Evolutionary conservation across 2,329 filamentous ascomycete species (phyloP).

Genomic region (Colletotrichum shisoi): DNA sequence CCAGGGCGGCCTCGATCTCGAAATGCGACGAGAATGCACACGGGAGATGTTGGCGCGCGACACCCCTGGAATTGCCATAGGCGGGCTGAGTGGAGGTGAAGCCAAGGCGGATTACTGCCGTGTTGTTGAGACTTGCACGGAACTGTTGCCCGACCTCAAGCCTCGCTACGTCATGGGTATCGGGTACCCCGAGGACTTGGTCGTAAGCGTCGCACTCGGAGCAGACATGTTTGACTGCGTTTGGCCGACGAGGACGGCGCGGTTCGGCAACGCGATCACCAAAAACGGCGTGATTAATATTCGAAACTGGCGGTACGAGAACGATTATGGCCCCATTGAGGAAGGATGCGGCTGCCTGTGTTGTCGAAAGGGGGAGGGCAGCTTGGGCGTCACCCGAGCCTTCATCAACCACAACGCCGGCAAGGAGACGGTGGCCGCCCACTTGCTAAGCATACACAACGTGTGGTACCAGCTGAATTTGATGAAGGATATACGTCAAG

Average conservation of each 20-base stretch:
- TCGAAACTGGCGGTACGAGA: slow-evolving; percentile 75
- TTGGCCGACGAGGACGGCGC: slow-evolving; percentile 94
- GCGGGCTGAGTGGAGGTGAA: slow-evolving; percentile 92
- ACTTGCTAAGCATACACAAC: slow-evolving; percentile 89
- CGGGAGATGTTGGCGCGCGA: slow-evolving; percentile 85
- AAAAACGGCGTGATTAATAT: slow-evolving; percentile 83
- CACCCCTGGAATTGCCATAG: slow-evolving; percentile 96
- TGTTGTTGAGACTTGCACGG: slow-evolving; percentile 87
- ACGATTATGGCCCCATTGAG: slow-evolving; percentile 85
- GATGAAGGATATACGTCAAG: slow-evolving; percentile 77
- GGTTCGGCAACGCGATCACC: slow-evolving; percentile 95
- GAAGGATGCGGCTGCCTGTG: slow-evolving; percentile 81
- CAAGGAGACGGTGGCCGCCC: slow-evolving; percentile 93
- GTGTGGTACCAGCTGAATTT: slow-evolving; percentile 89
- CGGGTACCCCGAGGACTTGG: slow-evolving; percentile 93
- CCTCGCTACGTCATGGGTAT: slow-evolving; percentile 99
- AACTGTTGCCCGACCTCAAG: slow-evolving; percentile 84
- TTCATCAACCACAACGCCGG: slow-evolving; percentile 90
- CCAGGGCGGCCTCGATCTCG: slow-evolving; percentile 89
- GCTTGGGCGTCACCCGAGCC: slow-evolving; percentile 82
- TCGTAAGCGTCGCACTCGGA: slow-evolving; percentile 91
- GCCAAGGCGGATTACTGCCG: slow-evolving; percentile 91
- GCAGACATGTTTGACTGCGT: slow-evolving; percentile 99
- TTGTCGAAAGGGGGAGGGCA: slow-evolving; percentile 74
- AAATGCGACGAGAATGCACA: slow-evolving; percentile 84